Conservation (phyloP, 148 eudicot genomes). For the Diospyros lotus region DNA sequence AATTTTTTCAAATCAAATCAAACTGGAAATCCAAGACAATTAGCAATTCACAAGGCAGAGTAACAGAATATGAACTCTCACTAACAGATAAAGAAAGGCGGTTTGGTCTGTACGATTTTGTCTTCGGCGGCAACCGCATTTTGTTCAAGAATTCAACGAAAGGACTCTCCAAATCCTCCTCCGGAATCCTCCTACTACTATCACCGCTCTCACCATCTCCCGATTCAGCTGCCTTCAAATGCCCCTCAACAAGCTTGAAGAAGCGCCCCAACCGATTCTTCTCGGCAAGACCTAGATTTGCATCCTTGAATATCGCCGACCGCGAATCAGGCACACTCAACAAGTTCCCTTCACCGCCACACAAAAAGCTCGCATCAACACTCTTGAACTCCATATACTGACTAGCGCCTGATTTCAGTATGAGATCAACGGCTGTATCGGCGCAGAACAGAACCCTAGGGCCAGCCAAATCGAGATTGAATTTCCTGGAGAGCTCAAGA, state of each 20-base stretch:
- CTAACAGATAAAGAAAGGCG: slow-evolving; percentile 28
- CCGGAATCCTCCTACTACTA: slow-evolving; percentile 27
- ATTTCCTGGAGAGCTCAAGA: slow-evolving; percentile 19
- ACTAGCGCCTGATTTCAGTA: slow-evolving; percentile 54
- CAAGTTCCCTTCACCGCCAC: slow-evolving; percentile 32
- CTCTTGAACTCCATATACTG: slow-evolving; percentile 73
- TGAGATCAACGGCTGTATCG: slow-evolving; percentile 49
- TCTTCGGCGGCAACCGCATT: slow-evolving; percentile 47
- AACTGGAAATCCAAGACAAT: no score
- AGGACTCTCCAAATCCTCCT: slow-evolving; percentile 69
- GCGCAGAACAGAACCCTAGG: slow-evolving; percentile 81
- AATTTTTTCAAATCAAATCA: neutral
- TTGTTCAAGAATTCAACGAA: slow-evolving; percentile 58
- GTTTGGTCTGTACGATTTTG: slow-evolving; percentile 56
- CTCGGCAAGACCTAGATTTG: slow-evolving; percentile 34
- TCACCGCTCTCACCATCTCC: slow-evolving; percentile 21
- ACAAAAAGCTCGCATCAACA: slow-evolving; percentile 52
- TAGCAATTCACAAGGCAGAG: neutral
- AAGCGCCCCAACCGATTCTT: slow-evolving; percentile 59
- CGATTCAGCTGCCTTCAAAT: slow-evolving; percentile 28
- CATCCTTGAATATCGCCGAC: slow-evolving; percentile 58
- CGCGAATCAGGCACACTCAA: slow-evolving; percentile 69
- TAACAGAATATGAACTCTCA: slow-evolving; percentile 19
- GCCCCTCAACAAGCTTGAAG: slow-evolving; percentile 58
- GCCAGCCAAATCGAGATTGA: slow-evolving; percentile 60